Evolutionary conservation across 2,329 filamentous ascomycete species (phyloP).

Genomic region (Fusarium albidum): DNA sequence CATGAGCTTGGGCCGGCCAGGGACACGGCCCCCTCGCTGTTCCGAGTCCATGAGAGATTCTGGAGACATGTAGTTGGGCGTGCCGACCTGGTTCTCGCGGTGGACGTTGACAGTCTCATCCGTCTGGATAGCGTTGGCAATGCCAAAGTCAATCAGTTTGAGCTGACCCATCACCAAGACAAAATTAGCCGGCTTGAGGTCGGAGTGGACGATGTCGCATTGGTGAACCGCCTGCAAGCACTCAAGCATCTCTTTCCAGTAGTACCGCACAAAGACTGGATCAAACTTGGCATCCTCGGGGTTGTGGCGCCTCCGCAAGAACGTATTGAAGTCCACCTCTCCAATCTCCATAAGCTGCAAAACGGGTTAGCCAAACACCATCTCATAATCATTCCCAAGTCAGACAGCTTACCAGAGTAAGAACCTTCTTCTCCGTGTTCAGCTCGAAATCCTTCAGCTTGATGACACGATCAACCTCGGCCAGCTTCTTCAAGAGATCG

Average conservation of each 20-base stretch:
- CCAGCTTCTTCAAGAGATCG: conserved; percentile 82
- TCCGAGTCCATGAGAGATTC: conserved; percentile 91
- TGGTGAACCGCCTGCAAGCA: conserved; percentile 90
- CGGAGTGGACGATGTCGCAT: conserved; percentile 93
- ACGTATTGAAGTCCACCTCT: conserved; percentile 89
- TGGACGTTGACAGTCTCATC: conserved; percentile 98
- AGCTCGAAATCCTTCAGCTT: conserved; percentile 91
- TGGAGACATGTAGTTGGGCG: conserved; percentile 98
- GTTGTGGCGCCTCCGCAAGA: conserved; percentile 78
- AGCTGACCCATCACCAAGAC: conserved; percentile 88
- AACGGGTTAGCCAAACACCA: conserved; percentile 30
- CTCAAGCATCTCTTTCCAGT: conserved; percentile 99
- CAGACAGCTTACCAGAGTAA: conserved; percentile 76
- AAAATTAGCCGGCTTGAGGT: conserved; percentile 97
- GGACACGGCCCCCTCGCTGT: conserved; percentile 54
- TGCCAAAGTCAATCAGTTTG: conserved; percentile 98
- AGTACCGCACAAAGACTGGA: conserved; percentile 90
- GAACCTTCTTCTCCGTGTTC: conserved; percentile 87
- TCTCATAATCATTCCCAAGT: not conserved
- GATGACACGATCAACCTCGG: conserved; percentile 88
- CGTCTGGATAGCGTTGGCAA: conserved; percentile 94
- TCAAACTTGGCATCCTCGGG: conserved; percentile 81
- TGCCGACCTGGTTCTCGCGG: conserved; percentile 93
- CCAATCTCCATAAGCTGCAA: conserved; percentile 93
- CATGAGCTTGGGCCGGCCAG: conserved; percentile 75